Evolutionary conservation across 441 rosid genomes (phyloP), one percentile per base, ranked within the genome.

Genomic region (Geranium incanum): DNA sequence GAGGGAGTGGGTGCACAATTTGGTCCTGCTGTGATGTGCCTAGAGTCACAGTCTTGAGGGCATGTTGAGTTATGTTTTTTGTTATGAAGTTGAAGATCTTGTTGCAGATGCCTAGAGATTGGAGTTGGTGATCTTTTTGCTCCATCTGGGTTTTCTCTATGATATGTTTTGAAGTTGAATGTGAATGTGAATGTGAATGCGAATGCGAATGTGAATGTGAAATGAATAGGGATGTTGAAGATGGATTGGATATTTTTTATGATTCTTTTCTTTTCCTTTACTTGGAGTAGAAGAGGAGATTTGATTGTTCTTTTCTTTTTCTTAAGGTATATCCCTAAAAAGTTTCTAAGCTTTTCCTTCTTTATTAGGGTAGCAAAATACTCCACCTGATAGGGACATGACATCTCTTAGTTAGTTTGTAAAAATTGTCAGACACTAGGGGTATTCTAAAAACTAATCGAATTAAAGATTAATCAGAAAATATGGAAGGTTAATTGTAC

Each of bases 91-190:
- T 62, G 36, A 62, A 62, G 36, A 62, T 36, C 36, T 19, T 62
- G 36, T 62, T 62, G 66, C 66, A 62, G 21, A 62, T 62, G 36
- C 66, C 66, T 21, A 62, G 37, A 23, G 66, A 62, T 62, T 62
- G 66, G 36, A 62, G 36, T 21, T 62, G 36, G n/a, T 62, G 66
- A 1, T 62, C 66, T 62, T 13, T 62, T 62, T 62, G 66, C 36
- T 62, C 66, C 66, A 62, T 55, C 5, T 62, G 36, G 36, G 6
- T 11, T 19, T 59, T 6, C 7, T 21, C 3, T 59, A 6, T 15
- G 28, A 19, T 55, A 55, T 16, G 62, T 7, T 16, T 19, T 55
- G 64, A 50, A 11, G 66, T 21, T 60, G 66, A 60, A 19, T 18
- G 6, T 60, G 63, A 8, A 16, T 57, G 63, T 48, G 55, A 48